These are phyloP conservation scores for Aspergillus tamarii DNA, from an alignment of 2,329 filamentous ascomycete species.

Conservation along the genomic window DNA sequence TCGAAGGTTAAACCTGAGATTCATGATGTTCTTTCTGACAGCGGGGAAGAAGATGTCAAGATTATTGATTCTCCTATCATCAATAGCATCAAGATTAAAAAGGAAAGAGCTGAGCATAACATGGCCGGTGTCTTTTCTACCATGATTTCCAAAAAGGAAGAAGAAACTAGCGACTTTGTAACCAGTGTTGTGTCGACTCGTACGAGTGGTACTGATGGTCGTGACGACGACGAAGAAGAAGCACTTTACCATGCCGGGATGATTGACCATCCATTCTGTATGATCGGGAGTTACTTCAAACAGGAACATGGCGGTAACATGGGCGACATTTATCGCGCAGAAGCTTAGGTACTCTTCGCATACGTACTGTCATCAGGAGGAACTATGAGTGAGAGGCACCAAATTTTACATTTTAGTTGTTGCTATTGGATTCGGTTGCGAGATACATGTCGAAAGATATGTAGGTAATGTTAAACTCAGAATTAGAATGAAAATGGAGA, in stretches of 20 bases:
- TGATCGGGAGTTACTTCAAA: constrained; percentile 6
- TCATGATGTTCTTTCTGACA: background rate
- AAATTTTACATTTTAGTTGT: background rate
- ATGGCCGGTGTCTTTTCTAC: background rate
- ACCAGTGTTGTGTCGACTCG: background rate
- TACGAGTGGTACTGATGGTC: too few species aligned
- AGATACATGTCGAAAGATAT: background rate
- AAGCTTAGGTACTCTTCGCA: constrained; percentile 5
- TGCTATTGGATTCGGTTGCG: background rate
- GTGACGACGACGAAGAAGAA: background rate
- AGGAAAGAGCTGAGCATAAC: background rate
- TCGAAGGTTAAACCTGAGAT: constrained; percentile 11
- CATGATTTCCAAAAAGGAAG: background rate
- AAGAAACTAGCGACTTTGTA: background rate
- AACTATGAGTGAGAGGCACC: background rate
- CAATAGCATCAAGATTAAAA: background rate
- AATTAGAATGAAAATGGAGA: background rate
- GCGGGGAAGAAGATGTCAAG: background rate
- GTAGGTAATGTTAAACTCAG: background rate
- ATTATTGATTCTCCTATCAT: background rate
- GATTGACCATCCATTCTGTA: constrained; percentile 1
- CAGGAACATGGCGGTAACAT: constrained; percentile 7
- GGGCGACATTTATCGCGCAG: constrained; percentile 17
- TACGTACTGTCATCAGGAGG: background rate
- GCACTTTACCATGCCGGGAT: background rate